These are phyloP conservation scores for Kwoniella bestiolae DNA, from an alignment of 768 basidiomycete genomes.

Conservation along the genomic window DNA sequence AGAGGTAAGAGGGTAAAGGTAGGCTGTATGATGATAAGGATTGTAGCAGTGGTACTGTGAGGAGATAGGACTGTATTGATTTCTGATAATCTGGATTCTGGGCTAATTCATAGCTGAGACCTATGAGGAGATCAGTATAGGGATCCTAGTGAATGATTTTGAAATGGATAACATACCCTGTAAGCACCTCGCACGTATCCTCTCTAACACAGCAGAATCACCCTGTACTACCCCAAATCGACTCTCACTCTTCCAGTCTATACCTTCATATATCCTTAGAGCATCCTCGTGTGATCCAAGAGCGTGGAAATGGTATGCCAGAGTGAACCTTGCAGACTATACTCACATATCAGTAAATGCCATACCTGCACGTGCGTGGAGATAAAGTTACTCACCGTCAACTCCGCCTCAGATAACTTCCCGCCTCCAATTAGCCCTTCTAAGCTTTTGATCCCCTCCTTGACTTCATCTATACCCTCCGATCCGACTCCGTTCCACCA, in stretches of 20 bases:
- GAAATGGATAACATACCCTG: constrained; percentile 64
- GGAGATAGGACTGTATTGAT: constrained; percentile 48
- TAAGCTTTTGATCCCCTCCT: constrained; percentile 64
- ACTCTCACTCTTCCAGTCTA: constrained; percentile 26
- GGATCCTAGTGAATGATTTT: constrained; percentile 2
- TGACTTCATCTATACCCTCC: constrained; percentile 68
- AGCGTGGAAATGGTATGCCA: constrained; percentile 82
- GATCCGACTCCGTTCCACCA: constrained; percentile 65
- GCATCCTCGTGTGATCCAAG: constrained; percentile 70
- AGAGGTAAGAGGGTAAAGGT: constrained; percentile 35
- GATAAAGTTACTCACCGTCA: constrained; percentile 26
- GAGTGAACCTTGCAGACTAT: constrained; percentile 69
- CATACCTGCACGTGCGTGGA: not conserved
- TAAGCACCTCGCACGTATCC: constrained; percentile 74
- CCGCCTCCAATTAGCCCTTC: constrained; percentile 30
- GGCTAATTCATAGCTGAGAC: constrained; percentile 70
- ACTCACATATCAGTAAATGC: not conserved
- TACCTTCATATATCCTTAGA: constrained; percentile 58
- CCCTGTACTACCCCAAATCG: constrained; percentile 60
- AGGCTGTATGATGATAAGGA: constrained; percentile 26
- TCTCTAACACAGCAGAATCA: constrained; percentile 70
- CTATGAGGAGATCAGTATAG: constrained; percentile 58
- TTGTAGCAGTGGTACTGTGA: constrained; percentile 36
- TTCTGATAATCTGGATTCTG: constrained; percentile 22
- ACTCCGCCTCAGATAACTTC: constrained; percentile 30